Base-by-base conservation (phyloP, 2,329 filamentous ascomycete species). In the Mycosphaerella sp. region DNA sequence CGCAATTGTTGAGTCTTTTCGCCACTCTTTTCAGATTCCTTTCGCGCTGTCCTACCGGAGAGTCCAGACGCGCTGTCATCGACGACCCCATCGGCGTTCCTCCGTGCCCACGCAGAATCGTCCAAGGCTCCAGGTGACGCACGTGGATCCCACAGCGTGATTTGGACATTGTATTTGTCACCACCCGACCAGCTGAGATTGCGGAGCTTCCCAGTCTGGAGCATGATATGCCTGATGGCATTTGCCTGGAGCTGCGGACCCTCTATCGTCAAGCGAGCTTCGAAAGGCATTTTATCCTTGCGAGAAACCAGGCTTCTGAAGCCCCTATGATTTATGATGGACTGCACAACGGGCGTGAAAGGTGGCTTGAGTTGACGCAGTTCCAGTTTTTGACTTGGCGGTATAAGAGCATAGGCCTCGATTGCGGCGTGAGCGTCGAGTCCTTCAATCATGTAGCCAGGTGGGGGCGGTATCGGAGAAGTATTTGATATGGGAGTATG, bases 371-470 rank as follows among this genome's bases (percentile, higher is more conserved):
- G 53, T 41, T 68, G 57, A 5, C 63, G 62, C 10, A 74, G 62
- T 4, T 70, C 62, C 5, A 69, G 52, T 9, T 59, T 40, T 49
- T 64, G 56, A 59, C 70, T 68, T 7, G 73, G 69, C 5, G 77
- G 74, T 18, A 74, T 66, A 30, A 82, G 69, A 4, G 77, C 73
- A 66, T 79, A 82, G 12, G 70, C 66, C 17, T 70, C 63, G 1
- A 73, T 65, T 1, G 69, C 62, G 9, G 66, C 60, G 44, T 71
- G 59, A 3, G 74, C 57, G 58, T 79, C 75, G 51, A 79, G 71
- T 40, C 73, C 75, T 25, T 74, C 66, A 36, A 74, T 67, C 43
- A 71, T 61, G 51, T 71, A 66, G n/a, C 70, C 71, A 9, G 66
- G 68, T 2, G 72, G 71, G 3, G 69, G 66, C 2, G 72, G 68